Evolutionary conservation across 2,329 filamentous ascomycete genomes (phyloP), one percentile per base, ranked within the genome.

Genomic region (Lecanicillium sp.): DNA sequence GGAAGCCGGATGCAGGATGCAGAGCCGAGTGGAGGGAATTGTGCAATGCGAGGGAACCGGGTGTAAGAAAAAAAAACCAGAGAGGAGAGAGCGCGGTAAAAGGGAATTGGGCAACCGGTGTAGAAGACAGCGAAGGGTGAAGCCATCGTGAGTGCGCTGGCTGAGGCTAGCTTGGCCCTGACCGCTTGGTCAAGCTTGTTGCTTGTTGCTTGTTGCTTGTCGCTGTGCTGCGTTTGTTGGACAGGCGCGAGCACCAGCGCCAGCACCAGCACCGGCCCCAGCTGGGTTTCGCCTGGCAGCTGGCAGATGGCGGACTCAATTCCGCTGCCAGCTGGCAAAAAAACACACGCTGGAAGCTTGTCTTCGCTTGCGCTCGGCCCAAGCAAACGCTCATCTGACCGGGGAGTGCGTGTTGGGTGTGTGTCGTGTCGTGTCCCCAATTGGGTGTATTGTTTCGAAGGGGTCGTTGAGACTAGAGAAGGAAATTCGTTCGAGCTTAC

Each of bases 71-170:
- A 30, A 32, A 27, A 47, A 6, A 11, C 5, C 26, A 6, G n/a
- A 32, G n/a, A 33, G n/a, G 26, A 23, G 14, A 11, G 36, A 4
- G 26, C 14, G 17, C 14, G n/a, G 30, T 30, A 27, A 8, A 19
- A 27, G 21, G n/a, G 17, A 19, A 10, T 5, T 26, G n/a, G 4
- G 23, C 15, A 20, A 3, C n/a, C n/a, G n/a, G n/a, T n/a, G n/a
- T n/a, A n/a, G n/a, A 26, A 10, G 19, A 15, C n/a, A 40, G 35
- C 19, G 27, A 37, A 43, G 23, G 39, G 29, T 49, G 46, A 49
- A 43, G 46, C 24, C 46, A 49, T 49, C 46, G 46, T 49, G 46
- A 49, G 30, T 33, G 30, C 17, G 21, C 23, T 12, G n/a, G 36
- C 17, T 6, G 9, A 23, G 8, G 20, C 8, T n/a, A 17, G 44